These are phyloP conservation scores for Globisporangium lucens DNA, from an alignment of 352 stramenopile genomes.

Conservation along the genomic window DNA sequence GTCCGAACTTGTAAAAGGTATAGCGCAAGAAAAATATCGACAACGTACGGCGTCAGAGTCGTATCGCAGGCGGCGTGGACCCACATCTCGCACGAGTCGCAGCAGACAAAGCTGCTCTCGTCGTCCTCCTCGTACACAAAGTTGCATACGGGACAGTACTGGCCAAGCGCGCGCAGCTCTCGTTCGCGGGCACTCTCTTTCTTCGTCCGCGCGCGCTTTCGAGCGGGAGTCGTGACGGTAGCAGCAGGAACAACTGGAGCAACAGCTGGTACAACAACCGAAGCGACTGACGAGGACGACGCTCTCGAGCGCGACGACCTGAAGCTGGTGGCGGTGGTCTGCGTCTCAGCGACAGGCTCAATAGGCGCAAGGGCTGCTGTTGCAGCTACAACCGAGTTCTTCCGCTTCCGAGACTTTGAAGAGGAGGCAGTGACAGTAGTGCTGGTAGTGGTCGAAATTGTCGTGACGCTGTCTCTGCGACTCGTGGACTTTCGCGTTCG, in stretches of 20 bases:
- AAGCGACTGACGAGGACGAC: constrained; percentile 18
- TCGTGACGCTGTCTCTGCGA: not conserved
- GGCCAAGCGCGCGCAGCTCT: constrained; percentile 69
- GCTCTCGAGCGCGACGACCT: constrained; percentile 11
- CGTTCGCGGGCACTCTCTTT: constrained; percentile 70
- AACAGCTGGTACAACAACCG: not conserved
- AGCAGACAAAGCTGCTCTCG: constrained; percentile 83
- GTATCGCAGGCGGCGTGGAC: constrained; percentile 75
- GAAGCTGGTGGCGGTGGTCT: not conserved
- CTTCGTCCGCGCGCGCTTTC: constrained; percentile 60
- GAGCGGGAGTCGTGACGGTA: constrained; percentile 10
- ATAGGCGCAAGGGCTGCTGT: not conserved
- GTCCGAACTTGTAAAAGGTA: not conserved
- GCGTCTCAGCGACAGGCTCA: not conserved
- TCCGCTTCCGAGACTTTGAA: constrained; percentile 30
- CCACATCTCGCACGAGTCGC: constrained; percentile 88
- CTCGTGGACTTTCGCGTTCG: constrained; percentile 10
- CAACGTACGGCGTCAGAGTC: constrained; percentile 63
- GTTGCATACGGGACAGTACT: constrained; percentile 88
- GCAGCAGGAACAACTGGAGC: not conserved
- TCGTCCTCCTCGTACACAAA: constrained; percentile 85
- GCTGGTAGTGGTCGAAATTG: not conserved
- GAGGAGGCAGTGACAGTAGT: not conserved
- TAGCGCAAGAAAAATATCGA: not conserved
- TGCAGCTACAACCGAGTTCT: constrained; percentile 15